Base-by-base conservation (phyloP, 169 alveolate genomes). In the Plasmodium ovale region DNA sequence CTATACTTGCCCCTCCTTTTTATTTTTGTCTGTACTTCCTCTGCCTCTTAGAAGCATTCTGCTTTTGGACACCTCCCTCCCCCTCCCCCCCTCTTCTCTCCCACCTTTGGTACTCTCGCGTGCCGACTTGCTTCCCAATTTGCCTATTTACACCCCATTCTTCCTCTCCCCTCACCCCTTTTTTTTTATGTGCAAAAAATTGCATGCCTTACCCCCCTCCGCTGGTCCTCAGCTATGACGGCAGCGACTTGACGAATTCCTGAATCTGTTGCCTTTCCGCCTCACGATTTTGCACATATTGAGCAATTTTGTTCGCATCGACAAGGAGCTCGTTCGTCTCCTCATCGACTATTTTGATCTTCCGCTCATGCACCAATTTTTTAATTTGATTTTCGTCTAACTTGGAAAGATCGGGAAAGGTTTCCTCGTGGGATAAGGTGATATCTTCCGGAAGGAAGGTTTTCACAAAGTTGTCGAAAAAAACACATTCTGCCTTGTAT, bases 371-470 rank as follows among this genome's bases (percentile, higher is more conserved):
- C 19, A 74, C 25, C 35, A 74, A 42, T 51, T 74, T 25, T 25
- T 74, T 62, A 60, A 74, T 74, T 60, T 74, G 77, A 35, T 44
- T 74, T 54, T 33, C 51, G 53, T 74, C 33, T 53, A 74, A 42
- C 54, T 74, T 74, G 9, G 39, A 31, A 21, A 74, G 16, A 33
- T 74, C 68, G n/a, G 87, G 87, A 14, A 56, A 12, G 4, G 19
- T 44, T 14, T 72, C 21, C 19, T 42, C 64, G 42, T 12, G 35
- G 12, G 70, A 33, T 19, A 72, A 49, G 1, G 70, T 0, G 27
- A 56, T 59, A 37, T 74, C 77, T 5, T 74, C 67, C 4, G 88
- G 27, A 27, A 74, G 35, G 21, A 74, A 74, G 0, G 88, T 25
- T 21, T 65, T n/a, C 27, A 74, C 1, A 2, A 74, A 60, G 23